Conservation (phyloP, 192 early-diverging fungal species). For the Backusella sp. region DNA sequence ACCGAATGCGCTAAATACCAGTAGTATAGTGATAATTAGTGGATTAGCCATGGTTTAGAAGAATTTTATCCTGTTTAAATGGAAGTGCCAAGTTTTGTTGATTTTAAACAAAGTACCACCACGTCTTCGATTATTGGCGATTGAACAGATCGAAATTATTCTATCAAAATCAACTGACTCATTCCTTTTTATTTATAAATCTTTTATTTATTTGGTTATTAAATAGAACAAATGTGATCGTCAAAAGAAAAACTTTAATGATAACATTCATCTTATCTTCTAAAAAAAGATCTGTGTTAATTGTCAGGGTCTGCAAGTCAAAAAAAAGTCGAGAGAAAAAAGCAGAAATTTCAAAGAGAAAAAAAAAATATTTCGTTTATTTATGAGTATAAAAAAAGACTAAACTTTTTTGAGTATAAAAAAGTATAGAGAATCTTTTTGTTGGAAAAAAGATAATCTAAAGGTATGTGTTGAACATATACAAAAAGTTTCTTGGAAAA, state of each 20-base stretch:
- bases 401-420: constrained; percentile 11
- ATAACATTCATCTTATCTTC: background rate
- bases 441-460: constrained; percentile 8
- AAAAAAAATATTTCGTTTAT: background rate
- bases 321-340: background rate
- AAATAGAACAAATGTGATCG: background rate
- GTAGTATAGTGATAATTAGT: background rate
- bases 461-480: constrained; percentile 9
- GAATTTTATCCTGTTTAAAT: background rate
- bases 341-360: background rate
- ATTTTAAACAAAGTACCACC: background rate
- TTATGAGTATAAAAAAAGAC: constrained; percentile 9
- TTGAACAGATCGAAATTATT: background rate
- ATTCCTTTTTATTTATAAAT: background rate
- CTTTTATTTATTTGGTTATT: background rate
- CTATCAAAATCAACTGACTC: background rate
- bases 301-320: background rate
- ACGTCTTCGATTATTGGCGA: background rate
- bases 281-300: background rate
- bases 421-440: constrained; percentile 6
- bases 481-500: background rate
- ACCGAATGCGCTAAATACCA: background rate
- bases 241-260: background rate
- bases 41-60: background rate
- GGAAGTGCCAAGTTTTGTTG: background rate